Evolutionary conservation across 1,284 basidiomycete species (phyloP).

Genomic region (Ustilago bromivora): DNA sequence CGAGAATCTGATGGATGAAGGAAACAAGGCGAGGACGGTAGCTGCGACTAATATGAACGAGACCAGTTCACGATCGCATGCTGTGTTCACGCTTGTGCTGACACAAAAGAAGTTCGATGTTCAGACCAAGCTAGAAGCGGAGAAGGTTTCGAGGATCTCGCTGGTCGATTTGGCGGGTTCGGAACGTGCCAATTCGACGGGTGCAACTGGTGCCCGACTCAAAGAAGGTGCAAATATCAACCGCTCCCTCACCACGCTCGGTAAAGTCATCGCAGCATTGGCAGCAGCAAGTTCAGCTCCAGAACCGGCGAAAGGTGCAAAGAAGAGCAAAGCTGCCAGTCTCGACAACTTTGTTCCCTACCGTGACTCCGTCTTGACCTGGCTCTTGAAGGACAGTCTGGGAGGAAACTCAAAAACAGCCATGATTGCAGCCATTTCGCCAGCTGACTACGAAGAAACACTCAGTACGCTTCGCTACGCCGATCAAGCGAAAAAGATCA

Average conservation of each 20-base stretch:
- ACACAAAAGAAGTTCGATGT: constrained; percentile 58
- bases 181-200: constrained; percentile 68
- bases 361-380: constrained; percentile 64
- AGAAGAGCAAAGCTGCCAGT: constrained; percentile 46
- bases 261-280: constrained; percentile 65
- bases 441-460: constrained; percentile 98
- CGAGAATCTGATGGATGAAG: constrained; percentile 99
- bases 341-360: constrained; percentile 65
- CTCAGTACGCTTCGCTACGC: constrained; percentile 94
- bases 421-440: constrained; percentile 92
- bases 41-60: constrained; percentile 68
- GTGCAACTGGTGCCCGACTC: constrained; percentile 66
- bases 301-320: constrained; percentile 51
- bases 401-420: constrained; percentile 70
- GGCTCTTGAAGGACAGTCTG: constrained; percentile 71
- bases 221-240: constrained; percentile 70
- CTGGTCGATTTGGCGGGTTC: constrained; percentile 66
- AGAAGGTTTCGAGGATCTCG: constrained; percentile 66
- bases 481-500: constrained; percentile 97
- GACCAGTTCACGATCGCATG: constrained; percentile 64
- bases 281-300: constrained; percentile 50
- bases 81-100: constrained; percentile 64
- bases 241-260: constrained; percentile 54
- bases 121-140: constrained; percentile 60
- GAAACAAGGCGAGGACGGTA: constrained; percentile 81